Evolutionary conservation across 192 early-diverging fungal species (phyloP).

Genomic region (Coemansia sp.): DNA sequence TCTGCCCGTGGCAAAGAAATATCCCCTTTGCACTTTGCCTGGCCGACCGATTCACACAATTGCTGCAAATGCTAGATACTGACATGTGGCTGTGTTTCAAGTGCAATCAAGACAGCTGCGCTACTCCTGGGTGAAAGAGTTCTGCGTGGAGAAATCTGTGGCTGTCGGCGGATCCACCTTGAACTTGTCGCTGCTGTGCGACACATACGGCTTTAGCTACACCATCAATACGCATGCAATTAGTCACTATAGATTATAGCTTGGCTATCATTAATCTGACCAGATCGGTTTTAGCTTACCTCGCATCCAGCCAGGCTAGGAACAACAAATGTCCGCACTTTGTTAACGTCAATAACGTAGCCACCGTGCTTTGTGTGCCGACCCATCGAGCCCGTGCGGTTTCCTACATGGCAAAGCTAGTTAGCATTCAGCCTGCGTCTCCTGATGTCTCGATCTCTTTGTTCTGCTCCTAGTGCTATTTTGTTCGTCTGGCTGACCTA

Average conservation of each 20-base stretch:
- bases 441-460: background rate
- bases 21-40: background rate
- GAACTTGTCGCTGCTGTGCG: constrained; percentile 42
- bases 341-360: constrained; percentile 42
- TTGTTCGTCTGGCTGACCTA: background rate
- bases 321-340: constrained; percentile 56
- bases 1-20: background rate
- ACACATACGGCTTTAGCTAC: constrained; percentile 53
- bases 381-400: constrained; percentile 56
- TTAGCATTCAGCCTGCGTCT: background rate
- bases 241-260: background rate
- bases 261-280: background rate
- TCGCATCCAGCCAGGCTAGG: constrained; percentile 46
- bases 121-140: background rate
- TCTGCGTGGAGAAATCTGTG: background rate
- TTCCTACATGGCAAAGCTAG: constrained; percentile 14
- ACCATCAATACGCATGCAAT: background rate
- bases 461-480: background rate
- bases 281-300: constrained; percentile 12
- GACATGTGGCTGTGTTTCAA: constrained; percentile 1
- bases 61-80: background rate
- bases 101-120: background rate
- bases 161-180: constrained; percentile 40
- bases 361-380: constrained; percentile 55
- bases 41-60: background rate